Evolutionary conservation across 371 early-diverging fungal species (phyloP), one percentile per base, ranked within the genome.

Genomic region (Mucor velutinosus): DNA sequence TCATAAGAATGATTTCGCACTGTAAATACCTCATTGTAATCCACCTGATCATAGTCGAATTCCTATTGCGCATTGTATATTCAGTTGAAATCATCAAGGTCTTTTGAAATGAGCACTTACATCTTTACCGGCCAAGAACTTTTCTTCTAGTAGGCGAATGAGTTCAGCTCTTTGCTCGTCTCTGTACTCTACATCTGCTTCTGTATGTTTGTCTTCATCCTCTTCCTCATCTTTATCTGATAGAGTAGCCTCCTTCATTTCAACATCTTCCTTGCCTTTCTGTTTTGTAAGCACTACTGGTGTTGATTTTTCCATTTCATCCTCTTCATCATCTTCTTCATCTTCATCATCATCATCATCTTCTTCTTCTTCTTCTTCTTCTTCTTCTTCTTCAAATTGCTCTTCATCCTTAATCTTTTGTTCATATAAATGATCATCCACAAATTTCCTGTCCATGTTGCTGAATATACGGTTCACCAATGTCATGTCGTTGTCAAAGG

Each of bases 311-410:
- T 61, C 68, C 19, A 47, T 2, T 14, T 45, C 49, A 25, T 45
- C 62, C n/a, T 57, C 25, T 56, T 51, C 68, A 23, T 67, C 66
- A 12, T 63, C 65, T 5, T 61, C 47, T 6, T 75, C 70, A 29
- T 79, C 77, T 17, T 78, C 76, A 0, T 76, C 74, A 0, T 77
- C 75, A 0, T 77, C 79, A 15, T 83, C 82, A 25, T 85, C 86
- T 29, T 86, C 84, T 19, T 86, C 86, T 37, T 82, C 80, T n/a
- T 86, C 86, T 41, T 82, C 75, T 1, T 77, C 79, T n/a, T 83
- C 82, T 30, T 85, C 86, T 29, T 86, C 84, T 19, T 86, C 86
- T 37, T 82, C 80, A 45, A 75, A 73, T 60, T 82, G 84, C 21
- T 83, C 82, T 39, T 80, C 78, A 23, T 78, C 77, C 2, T 69